A percentile compares a stretch with the other conserved stretches of the same genome.
Conservation (phyloP, 1,284 basidiomycete species). For the Malassezia furfur region DNA sequence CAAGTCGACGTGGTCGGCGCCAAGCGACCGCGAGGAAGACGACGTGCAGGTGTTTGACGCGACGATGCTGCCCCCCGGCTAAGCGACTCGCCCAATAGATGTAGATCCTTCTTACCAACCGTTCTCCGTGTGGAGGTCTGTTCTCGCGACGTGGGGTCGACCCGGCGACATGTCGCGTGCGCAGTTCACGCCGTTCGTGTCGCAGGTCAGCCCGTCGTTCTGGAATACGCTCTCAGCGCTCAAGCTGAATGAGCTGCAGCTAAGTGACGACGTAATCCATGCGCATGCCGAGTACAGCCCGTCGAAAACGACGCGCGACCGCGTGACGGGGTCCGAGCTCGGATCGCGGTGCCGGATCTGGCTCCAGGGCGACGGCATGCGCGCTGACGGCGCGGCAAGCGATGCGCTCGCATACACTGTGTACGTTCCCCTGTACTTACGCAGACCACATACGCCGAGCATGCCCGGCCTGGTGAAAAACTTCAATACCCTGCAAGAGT, state of each 20-base stretch:
- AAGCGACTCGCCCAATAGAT: constrained; percentile 1
- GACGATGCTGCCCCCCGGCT: constrained; percentile 44
- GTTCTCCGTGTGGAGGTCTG: background rate
- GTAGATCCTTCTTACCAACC: background rate
- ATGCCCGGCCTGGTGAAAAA: constrained; percentile 62
- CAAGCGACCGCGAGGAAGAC: constrained; percentile 29
- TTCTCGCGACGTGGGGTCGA: no score
- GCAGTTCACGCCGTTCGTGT: constrained; percentile 77
- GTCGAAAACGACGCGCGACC: constrained; percentile 65
- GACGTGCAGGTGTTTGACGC: constrained; percentile 38
- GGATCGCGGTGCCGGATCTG: constrained; percentile 33
- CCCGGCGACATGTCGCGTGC: constrained; percentile 48
- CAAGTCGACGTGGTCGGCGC: constrained; percentile 33
- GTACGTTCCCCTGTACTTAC: background rate
- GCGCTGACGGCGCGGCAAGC: background rate
- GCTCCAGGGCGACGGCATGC: constrained; percentile 43
- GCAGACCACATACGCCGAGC: background rate
- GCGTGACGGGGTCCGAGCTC: constrained; percentile 56
- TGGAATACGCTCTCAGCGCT: constrained; percentile 81
- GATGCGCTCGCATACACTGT: background rate
- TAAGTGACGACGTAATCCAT: constrained; percentile 64
- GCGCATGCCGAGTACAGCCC: constrained; percentile 63
- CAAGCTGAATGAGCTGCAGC: constrained; percentile 81
- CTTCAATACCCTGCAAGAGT: constrained; percentile 87
- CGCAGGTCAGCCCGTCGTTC: constrained; percentile 77